Evolutionary conservation across 2,329 filamentous ascomycete genomes (phyloP), one percentile per base, ranked within the genome.

Genomic region (Lojkania enalia): DNA sequence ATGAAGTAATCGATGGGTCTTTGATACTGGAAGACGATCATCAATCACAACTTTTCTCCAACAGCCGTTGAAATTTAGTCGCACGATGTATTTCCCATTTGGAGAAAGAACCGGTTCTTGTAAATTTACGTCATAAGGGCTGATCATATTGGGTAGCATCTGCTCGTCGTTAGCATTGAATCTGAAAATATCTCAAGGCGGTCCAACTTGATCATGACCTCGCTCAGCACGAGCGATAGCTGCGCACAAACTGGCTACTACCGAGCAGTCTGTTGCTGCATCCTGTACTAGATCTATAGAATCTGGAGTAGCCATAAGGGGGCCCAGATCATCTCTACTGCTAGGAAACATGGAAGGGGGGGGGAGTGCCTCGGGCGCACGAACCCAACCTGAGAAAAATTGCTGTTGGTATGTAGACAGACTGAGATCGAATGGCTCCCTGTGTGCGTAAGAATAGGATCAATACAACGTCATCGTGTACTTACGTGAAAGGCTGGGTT

Each of bases 41-140:
- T 99, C 94, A 50, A 99, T 88, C 14, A 87, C 77, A 1, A 99
- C 90, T 57, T 85, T 86, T 37, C 94, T 84, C 67, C 86, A 91
- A 61, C 90, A 94, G 13, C 94, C 94, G 61, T 99, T 99, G 74
- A 99, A 97, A 63, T 96, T 87, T 61, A 99, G 82, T n/a, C 87
- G 85, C 42, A 96, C 84, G 11, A 96, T 77, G 60, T 99, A 99
- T 71, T 91, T 95, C 14, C 94, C 92, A 48, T 86, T 95, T 3
- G 78, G 71, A 1, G 92, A 95, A 2, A 86, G 66, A 15, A 71
- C 71, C 0, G 90, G 88, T 4, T 74, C 61, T 4, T 58, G 57
- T 6, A 74, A 75, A 2, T 75, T 64, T 29, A 78, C 70, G 56
- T 94, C 81, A 59, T 84, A 89, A 0, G 94, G 94, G 63, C 87